These are phyloP conservation scores for Mortierella polycephala DNA, from an alignment of 371 early-diverging fungal species.

Conservation along the genomic window DNA sequence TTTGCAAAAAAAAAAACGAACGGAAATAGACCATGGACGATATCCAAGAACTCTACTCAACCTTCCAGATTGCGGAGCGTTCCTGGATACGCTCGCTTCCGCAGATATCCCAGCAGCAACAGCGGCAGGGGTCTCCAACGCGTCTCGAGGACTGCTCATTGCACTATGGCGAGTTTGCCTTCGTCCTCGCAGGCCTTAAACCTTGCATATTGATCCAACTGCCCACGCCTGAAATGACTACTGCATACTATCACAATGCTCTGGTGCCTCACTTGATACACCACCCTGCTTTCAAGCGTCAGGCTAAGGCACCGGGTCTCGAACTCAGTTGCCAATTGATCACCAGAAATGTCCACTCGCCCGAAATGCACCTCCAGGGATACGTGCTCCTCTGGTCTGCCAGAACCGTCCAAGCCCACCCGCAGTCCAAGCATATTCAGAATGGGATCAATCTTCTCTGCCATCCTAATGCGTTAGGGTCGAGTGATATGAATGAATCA, in stretches of 20 bases:
- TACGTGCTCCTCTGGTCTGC: slow-evolving; percentile 41
- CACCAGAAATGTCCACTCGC: slow-evolving; percentile 23
- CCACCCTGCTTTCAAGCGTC: slow-evolving; percentile 20
- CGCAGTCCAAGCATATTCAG: slow-evolving; percentile 13
- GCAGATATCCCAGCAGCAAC: not conserved
- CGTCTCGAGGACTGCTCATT: slow-evolving; percentile 52
- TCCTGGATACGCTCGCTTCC: slow-evolving; percentile 21
- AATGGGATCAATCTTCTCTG: slow-evolving; percentile 18
- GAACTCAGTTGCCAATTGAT: slow-evolving; percentile 30
- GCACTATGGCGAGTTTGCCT: slow-evolving; percentile 73
- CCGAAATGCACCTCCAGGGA: slow-evolving; percentile 38
- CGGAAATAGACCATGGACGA: slow-evolving; percentile 7
- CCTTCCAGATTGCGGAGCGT: slow-evolving; percentile 21
- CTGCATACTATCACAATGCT: slow-evolving; percentile 50
- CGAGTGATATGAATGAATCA: not conserved
- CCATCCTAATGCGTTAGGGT: not conserved
- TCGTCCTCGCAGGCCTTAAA: slow-evolving; percentile 68
- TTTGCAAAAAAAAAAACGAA: not conserved
- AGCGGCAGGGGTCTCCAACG: not conserved
- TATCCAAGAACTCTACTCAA: slow-evolving; percentile 10
- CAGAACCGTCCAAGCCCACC: slow-evolving; percentile 17
- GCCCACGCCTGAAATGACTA: slow-evolving; percentile 44
- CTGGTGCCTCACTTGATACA: slow-evolving; percentile 57
- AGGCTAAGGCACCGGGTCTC: slow-evolving; percentile 8
- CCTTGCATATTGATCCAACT: slow-evolving; percentile 68